Evolutionary conservation across 768 basidiomycete genomes (phyloP).

Genomic region (Gymnopilus junonius): DNA sequence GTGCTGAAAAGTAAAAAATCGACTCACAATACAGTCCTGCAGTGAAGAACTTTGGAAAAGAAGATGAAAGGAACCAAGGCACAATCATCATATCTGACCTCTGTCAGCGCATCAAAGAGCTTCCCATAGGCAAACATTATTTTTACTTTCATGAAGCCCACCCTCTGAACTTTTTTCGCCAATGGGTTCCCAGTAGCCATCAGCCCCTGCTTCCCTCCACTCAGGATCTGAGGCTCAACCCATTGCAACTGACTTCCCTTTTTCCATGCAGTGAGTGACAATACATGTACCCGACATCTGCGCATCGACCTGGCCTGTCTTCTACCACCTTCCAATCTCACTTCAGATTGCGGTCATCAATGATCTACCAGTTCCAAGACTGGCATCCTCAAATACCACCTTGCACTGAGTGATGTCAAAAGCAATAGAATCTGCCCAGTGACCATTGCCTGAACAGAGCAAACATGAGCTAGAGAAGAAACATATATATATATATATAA

Average conservation of each 20-base stretch:
- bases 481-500: no score
- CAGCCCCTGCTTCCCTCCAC: constrained; percentile 71
- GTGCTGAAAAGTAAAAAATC: no score
- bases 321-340: constrained; percentile 60
- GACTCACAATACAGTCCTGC: no score
- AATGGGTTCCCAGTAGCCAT: constrained; percentile 52
- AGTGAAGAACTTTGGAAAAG: no score
- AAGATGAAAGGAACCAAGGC: no score
- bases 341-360: constrained; percentile 68
- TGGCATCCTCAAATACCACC: constrained; percentile 71
- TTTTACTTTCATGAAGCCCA: no score
- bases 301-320: constrained; percentile 45
- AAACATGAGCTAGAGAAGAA: no score
- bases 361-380: constrained; percentile 50
- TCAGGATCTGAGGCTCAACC: constrained; percentile 77
- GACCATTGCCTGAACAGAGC: constrained; percentile 50
- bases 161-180: constrained; percentile 38
- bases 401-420: constrained; percentile 61
- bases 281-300: constrained; percentile 63
- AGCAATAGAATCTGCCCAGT: constrained; percentile 57
- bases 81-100: no score
- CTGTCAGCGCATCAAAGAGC: no score
- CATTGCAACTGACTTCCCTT: constrained; percentile 53
- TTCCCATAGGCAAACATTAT: no score
- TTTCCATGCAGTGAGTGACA: constrained; percentile 37